Percentiles rank a stretch among this genome's conserved stretches.
These are phyloP conservation scores for Psophocarpus tetragonolobus DNA, from an alignment of 306 rosid species.

Conservation along the genomic window DNA sequence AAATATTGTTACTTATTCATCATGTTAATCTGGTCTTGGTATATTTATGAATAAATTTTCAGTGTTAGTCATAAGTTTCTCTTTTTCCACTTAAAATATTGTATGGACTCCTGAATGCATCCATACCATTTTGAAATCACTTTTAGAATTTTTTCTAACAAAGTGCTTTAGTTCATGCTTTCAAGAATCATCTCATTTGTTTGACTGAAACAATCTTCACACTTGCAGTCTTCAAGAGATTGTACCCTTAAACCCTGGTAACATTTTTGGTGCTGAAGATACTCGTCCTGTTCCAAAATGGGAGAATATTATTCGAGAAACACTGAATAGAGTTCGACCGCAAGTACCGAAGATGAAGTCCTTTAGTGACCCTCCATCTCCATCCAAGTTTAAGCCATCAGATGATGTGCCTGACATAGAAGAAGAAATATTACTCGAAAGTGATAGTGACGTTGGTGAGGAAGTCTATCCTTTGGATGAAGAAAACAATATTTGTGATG, in stretches of 20 bases:
- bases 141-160: not conserved
- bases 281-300: slow-evolving; percentile 77
- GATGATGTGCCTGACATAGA: slow-evolving; percentile 71
- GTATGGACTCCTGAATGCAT: not conserved
- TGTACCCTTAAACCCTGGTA: slow-evolving; percentile 92
- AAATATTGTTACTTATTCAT: not conserved
- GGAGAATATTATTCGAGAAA: slow-evolving; percentile 86
- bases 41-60: not conserved
- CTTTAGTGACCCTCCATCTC: slow-evolving; percentile 98
- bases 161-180: slow-evolving; percentile 24
- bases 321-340: slow-evolving; percentile 71
- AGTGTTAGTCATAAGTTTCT: not conserved
- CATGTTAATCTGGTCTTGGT: not conserved
- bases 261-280: slow-evolving; percentile 95
- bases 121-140: not conserved
- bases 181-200: slow-evolving; percentile 19
- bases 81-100: not conserved
- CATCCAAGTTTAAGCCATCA: slow-evolving; percentile 82
- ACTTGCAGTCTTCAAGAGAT: slow-evolving; percentile 93
- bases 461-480: slow-evolving; percentile 83
- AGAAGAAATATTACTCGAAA: slow-evolving; percentile 78
- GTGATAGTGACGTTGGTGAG: slow-evolving; percentile 87
- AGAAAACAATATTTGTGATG: slow-evolving; percentile 47
- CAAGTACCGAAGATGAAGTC: slow-evolving; percentile 57
- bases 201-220: slow-evolving; percentile 29